phyloP scores from a whole-genome alignment of 1,284 basidiomycete species.

The Sanghuangporus sanghuang region DNA sequence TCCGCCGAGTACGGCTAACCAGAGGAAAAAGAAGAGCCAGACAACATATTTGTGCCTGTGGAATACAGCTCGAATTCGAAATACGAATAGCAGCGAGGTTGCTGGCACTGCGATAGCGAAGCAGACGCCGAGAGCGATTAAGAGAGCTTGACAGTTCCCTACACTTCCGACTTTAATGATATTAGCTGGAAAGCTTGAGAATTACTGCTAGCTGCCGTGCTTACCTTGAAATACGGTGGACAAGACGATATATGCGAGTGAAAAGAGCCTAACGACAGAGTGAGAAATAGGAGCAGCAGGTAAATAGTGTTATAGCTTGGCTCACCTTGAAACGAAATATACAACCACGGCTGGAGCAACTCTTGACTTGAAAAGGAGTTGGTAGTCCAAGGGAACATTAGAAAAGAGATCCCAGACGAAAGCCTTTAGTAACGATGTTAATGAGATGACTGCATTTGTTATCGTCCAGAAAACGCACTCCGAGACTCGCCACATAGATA shows the following conservation, averaged over 20 bases:
- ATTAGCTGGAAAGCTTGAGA: background rate
- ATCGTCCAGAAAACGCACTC: slow-evolving; percentile 10
- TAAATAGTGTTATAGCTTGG: background rate
- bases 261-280: background rate
- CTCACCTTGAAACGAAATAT: slow-evolving; percentile 27
- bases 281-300: background rate
- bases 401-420: slow-evolving; percentile 27
- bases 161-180: background rate
- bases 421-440: slow-evolving; percentile 18
- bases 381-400: slow-evolving; percentile 23
- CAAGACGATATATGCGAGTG: slow-evolving; percentile 13
- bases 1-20: slow-evolving; percentile 8
- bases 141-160: background rate
- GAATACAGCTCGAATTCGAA: slow-evolving; percentile 17
- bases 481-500: slow-evolving; percentile 19
- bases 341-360: slow-evolving; percentile 20
- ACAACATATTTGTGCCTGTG: background rate
- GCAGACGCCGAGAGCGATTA: background rate
- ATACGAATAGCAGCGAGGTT: slow-evolving; percentile 14
- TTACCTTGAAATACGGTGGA: slow-evolving; percentile 14
- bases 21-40: slow-evolving; percentile 9
- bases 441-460: background rate
- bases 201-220: background rate
- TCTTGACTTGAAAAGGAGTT: slow-evolving; percentile 19
- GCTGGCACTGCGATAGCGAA: slow-evolving; percentile 4